A percentile compares a stretch with the other conserved stretches of the same genome.
Evolutionary conservation across 176 grass and related monocot species (phyloP).

Genomic region (Juncus inflexus): DNA sequence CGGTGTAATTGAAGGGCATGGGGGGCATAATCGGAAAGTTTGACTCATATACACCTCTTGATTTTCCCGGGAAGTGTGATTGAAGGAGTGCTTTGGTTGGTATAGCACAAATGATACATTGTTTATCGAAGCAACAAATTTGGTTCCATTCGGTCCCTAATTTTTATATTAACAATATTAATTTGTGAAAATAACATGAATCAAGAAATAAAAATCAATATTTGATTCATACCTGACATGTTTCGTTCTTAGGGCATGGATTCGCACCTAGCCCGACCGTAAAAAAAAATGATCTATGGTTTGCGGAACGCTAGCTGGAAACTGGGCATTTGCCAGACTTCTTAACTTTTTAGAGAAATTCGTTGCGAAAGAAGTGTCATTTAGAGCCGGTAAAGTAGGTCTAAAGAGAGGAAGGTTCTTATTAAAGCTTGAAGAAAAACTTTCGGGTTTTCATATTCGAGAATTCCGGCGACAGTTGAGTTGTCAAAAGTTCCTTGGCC

Average conservation of each 20-base stretch:
- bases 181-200: no score
- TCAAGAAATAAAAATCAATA: no score
- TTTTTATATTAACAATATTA: no score
- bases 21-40: conserved; percentile 49
- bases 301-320: conserved; percentile 39
- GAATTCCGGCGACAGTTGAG: conserved; percentile 49
- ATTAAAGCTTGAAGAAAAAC: background rate
- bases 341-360: conserved; percentile 48
- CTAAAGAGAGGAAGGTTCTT: background rate
- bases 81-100: conserved; percentile 45
- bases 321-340: conserved; percentile 29
- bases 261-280: conserved; percentile 60
- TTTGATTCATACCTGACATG: conserved; percentile 37
- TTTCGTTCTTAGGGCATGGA: conserved; percentile 57
- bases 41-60: conserved; percentile 45
- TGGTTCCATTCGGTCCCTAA: conserved; percentile 50
- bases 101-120: conserved; percentile 46
- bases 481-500: conserved; percentile 59
- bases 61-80: conserved; percentile 49
- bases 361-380: conserved; percentile 44
- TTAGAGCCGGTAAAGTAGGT: conserved; percentile 43
- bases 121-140: conserved; percentile 64
- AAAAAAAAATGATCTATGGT: conserved; percentile 53
- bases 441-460: conserved; percentile 37
- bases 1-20: conserved; percentile 75